Evolutionary conservation across 768 basidiomycete genomes (phyloP).

Genomic region (Cyclocybe aegerita): DNA sequence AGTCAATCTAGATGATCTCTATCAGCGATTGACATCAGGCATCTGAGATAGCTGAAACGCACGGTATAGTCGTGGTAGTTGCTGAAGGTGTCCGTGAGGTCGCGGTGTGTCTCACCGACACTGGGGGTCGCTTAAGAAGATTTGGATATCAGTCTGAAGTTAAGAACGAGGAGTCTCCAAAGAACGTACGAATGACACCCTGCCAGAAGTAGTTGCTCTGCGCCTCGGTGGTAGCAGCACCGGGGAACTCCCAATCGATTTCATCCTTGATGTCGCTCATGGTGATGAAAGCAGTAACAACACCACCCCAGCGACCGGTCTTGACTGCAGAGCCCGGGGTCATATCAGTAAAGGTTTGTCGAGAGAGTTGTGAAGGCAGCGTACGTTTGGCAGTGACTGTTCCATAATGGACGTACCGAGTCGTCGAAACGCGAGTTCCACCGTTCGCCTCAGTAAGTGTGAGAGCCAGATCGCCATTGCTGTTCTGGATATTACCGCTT

Average conservation of each 20-base stretch:
- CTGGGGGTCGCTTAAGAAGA: slow-evolving; percentile 35
- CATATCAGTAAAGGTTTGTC: too few species aligned
- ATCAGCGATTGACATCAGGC: neutral
- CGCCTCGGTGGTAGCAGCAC: slow-evolving; percentile 54
- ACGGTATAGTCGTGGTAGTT: slow-evolving; percentile 81
- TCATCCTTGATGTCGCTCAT: slow-evolving; percentile 86
- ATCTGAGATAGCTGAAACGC: slow-evolving; percentile 21
- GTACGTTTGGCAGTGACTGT: slow-evolving; percentile 63
- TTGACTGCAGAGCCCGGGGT: slow-evolving; percentile 48
- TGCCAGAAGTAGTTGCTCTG: slow-evolving; percentile 87
- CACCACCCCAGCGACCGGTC: slow-evolving; percentile 76
- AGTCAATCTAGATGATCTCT: slow-evolving; percentile 61
- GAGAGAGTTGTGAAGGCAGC: slow-evolving; percentile 6
- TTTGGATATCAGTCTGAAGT: neutral
- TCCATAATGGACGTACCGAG: slow-evolving; percentile 82
- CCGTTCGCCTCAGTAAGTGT: slow-evolving; percentile 68
- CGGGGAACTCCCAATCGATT: slow-evolving; percentile 87
- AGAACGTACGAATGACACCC: slow-evolving; percentile 58
- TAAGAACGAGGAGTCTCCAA: neutral
- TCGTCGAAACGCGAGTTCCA: slow-evolving; percentile 78
- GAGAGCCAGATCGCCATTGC: slow-evolving; percentile 68
- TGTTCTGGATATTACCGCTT: slow-evolving; percentile 64
- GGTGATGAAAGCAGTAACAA: slow-evolving; percentile 83
- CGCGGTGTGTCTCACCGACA: slow-evolving; percentile 47
- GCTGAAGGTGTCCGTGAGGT: slow-evolving; percentile 59